phyloP scores from a whole-genome alignment of 768 basidiomycete species.

The Lentinula boryana region DNA sequence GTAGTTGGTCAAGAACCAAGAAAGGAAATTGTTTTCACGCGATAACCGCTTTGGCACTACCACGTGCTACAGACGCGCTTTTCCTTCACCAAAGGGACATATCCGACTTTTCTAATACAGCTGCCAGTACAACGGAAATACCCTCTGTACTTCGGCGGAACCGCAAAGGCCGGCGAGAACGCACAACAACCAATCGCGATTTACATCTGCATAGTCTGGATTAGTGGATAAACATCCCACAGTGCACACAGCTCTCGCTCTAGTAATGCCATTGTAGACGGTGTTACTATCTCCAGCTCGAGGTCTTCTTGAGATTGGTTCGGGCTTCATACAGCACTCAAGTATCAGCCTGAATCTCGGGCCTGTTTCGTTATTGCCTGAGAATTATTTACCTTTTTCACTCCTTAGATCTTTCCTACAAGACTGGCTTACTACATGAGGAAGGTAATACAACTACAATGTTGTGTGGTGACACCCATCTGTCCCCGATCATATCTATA shows the following conservation, averaged over 20 bases:
- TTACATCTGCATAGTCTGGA: too few species aligned
- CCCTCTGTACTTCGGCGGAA: neutral
- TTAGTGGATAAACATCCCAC: too few species aligned
- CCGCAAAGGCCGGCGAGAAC: neutral
- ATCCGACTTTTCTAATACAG: neutral
- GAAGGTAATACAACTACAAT: slow-evolving; percentile 18
- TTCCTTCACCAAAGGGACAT: neutral
- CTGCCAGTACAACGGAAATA: neutral
- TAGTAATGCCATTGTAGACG: too few species aligned
- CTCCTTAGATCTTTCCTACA: slow-evolving; percentile 13
- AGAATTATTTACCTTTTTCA: slow-evolving; percentile 22
- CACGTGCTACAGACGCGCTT: neutral
- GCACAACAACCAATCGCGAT: neutral
- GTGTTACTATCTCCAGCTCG: neutral
- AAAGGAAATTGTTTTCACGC: slow-evolving; percentile 31
- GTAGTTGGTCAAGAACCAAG: slow-evolving; percentile 14
- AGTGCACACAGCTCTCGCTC: too few species aligned
- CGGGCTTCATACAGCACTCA: neutral
- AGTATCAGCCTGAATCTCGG: slow-evolving; percentile 6
- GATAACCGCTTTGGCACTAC: slow-evolving; percentile 30
- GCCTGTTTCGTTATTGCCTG: slow-evolving; percentile 18
- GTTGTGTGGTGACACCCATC: slow-evolving; percentile 17
- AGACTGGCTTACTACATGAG: slow-evolving; percentile 25
- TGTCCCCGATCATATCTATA: slow-evolving; percentile 21
- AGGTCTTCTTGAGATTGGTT: neutral